These are phyloP conservation scores for Ceratocystis cacaofunesta DNA, from an alignment of 2,329 filamentous ascomycete species.

Conservation along the genomic window DNA sequence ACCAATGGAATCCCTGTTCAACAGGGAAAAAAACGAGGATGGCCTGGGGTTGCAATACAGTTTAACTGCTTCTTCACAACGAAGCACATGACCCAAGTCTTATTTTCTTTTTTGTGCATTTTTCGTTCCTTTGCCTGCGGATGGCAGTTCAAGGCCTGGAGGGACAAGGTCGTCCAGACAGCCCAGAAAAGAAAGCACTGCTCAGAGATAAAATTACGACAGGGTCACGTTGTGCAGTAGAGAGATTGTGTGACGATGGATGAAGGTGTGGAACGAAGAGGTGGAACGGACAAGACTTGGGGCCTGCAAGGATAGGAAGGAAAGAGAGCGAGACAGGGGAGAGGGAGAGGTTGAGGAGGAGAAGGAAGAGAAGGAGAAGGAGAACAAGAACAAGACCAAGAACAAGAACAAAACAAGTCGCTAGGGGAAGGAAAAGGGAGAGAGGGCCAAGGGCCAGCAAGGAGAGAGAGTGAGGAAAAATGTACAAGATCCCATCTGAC, in stretches of 20 bases:
- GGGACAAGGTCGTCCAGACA: too few relatives aligned
- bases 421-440: not conserved
- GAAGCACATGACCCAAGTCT: too few relatives aligned
- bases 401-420: not conserved
- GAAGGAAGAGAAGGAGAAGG: not conserved
- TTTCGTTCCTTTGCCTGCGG: too few relatives aligned
- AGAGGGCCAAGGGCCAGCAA: conserved; percentile 12
- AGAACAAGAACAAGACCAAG: too few relatives aligned
- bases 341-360: not conserved
- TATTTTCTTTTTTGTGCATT: too few relatives aligned
- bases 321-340: not conserved
- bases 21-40: not conserved
- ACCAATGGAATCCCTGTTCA: not conserved
- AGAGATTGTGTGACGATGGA: not conserved
- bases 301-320: not conserved
- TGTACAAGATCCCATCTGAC: not conserved
- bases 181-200: not conserved
- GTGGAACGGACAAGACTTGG: not conserved
- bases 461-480: conserved; percentile 14
- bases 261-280: not conserved
- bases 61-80: not conserved
- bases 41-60: not conserved
- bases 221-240: not conserved
- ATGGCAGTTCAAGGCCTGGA: too few relatives aligned
- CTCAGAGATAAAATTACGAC: not conserved